Base-by-base conservation (phyloP, 768 basidiomycete species). In the Leucosporidium scottii region DNA sequence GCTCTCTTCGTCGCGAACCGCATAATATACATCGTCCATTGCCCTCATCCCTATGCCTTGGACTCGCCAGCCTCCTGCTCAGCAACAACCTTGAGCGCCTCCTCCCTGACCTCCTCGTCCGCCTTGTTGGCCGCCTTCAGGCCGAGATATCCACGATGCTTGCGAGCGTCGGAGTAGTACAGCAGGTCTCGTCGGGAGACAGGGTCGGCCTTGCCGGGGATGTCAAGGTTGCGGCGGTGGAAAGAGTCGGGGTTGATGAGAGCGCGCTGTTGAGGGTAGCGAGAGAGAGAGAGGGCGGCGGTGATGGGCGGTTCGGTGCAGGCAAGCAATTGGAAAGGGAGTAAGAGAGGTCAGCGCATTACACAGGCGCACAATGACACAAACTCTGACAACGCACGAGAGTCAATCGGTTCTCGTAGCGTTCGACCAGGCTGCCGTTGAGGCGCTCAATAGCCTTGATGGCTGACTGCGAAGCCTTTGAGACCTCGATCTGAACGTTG, bases 341-440 rank as follows among this genome's bases (percentile, higher is more conserved):
- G n/a, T n/a, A n/a, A n/a, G n/a, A n/a, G n/a, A n/a, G n/a, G n/a
- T n/a, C n/a, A n/a, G n/a, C n/a, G n/a, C n/a, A n/a, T n/a, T n/a
- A n/a, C n/a, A n/a, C n/a, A n/a, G n/a, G n/a, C n/a, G n/a, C n/a
- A n/a, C n/a, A n/a, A n/a, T n/a, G n/a, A n/a, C n/a, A n/a, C n/a
- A n/a, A 34, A 34, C 5, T 5, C 34, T 10, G 34, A 34, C 4
- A n/a, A 69, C 75, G 17, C 23, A 71, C 72, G 76, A 81, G 83
- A 1, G 90, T 87, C 44, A 96, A 83, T 25, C 83, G 79, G 79
- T 98, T 98, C 80, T 94, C 92, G 78, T 90, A 94, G 76, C 90
- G 88, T 80, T 92, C 93, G 56, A 88, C 85, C 47, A 97, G 85
- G 58, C 85, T 84, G 30, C 94, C 94, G 28, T 93, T 91, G 15